Conservation (phyloP, 2,329 filamentous ascomycete species). For the Botrytis tulipae region DNA sequence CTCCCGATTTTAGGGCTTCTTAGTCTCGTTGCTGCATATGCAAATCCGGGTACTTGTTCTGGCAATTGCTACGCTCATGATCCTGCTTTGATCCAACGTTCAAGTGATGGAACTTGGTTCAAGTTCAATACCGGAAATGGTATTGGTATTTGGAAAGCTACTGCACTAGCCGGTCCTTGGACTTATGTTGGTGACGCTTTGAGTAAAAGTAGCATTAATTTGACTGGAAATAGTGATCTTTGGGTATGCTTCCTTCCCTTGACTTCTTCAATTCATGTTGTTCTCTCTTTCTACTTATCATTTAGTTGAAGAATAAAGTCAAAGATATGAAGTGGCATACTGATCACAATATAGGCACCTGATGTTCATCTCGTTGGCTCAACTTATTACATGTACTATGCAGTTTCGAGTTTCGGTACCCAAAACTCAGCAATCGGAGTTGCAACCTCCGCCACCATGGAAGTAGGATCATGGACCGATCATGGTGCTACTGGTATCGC, state of each 20-base stretch:
- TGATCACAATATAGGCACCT: slow-evolving; percentile 51
- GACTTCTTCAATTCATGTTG: background rate
- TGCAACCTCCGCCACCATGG: slow-evolving; percentile 45
- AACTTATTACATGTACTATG: slow-evolving; percentile 62
- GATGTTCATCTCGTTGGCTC: slow-evolving; percentile 57
- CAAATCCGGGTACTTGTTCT: slow-evolving; percentile 42
- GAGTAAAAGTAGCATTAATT: slow-evolving; percentile 40
- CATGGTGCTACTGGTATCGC: slow-evolving; percentile 54
- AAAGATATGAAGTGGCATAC: background rate
- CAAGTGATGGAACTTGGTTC: slow-evolving; percentile 45
- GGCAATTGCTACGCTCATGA: slow-evolving; percentile 45
- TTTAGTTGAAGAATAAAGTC: background rate
- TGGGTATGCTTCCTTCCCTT: slow-evolving; percentile 40
- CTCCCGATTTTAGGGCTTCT: slow-evolving; percentile 15
- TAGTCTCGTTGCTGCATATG: slow-evolving; percentile 31
- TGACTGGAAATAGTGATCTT: slow-evolving; percentile 40
- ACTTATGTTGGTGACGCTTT: slow-evolving; percentile 43
- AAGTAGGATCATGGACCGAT: slow-evolving; percentile 59
- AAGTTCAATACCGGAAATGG: slow-evolving; percentile 44
- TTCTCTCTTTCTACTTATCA: background rate
- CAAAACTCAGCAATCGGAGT: slow-evolving; percentile 55
- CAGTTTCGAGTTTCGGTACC: slow-evolving; percentile 53
- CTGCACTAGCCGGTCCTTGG: slow-evolving; percentile 44
- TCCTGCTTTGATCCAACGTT: slow-evolving; percentile 43
- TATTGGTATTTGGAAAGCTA: slow-evolving; percentile 43